Conservation (phyloP, 139 green algal species). For the Coelastrella sp. region DNA sequence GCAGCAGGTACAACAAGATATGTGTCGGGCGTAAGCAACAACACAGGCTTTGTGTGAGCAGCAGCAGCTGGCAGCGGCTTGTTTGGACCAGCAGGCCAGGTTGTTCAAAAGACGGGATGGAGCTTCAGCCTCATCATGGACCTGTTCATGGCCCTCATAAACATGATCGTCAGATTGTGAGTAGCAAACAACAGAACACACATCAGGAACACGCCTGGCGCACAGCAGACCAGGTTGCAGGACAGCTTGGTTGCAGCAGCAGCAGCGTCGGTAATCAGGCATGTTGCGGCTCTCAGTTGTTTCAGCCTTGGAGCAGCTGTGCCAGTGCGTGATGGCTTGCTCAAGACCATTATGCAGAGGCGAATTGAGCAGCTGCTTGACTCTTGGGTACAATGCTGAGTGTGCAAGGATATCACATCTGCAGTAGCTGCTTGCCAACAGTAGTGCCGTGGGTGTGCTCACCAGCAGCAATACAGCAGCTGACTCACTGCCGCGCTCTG, state of each 20-base stretch:
- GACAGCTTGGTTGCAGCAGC: neutral
- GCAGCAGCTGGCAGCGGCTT: neutral
- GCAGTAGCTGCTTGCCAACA: too few relatives aligned
- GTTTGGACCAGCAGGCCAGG: slow-evolving; percentile 5
- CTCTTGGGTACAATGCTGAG: too few relatives aligned
- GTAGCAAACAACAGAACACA: neutral
- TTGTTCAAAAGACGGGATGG: slow-evolving; percentile 26
- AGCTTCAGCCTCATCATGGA: slow-evolving; percentile 13
- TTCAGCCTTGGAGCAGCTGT: too few relatives aligned
- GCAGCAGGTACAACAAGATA: neutral
- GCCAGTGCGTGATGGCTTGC: too few relatives aligned
- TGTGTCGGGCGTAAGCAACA: neutral
- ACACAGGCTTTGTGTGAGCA: neutral
- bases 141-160: slow-evolving; percentile 26
- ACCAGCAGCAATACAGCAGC: too few relatives aligned
- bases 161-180: slow-evolving; percentile 34
- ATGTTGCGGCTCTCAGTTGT: too few relatives aligned
- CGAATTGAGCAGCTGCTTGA: too few relatives aligned
- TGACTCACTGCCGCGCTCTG: too few relatives aligned
- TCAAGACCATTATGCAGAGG: too few relatives aligned
- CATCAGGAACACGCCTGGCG: neutral
- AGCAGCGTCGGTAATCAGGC: too few relatives aligned
- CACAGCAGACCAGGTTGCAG: neutral
- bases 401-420: too few relatives aligned
- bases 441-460: too few relatives aligned